Evolutionary conservation across 306 rosid genomes (phyloP).

Genomic region (Corylus heterophylla): DNA sequence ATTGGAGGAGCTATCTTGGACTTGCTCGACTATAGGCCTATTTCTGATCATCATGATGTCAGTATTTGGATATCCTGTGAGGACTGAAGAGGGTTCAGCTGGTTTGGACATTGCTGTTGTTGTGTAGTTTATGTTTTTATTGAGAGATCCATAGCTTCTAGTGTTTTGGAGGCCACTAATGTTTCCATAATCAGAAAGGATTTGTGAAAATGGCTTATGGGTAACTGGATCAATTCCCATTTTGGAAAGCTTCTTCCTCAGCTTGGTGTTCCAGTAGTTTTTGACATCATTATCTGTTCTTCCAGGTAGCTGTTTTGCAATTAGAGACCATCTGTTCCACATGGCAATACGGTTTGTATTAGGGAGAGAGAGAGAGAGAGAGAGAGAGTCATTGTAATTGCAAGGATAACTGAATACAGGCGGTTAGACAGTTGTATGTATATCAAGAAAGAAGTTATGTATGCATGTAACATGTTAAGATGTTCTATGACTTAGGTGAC

Average conservation of each 20-base stretch:
- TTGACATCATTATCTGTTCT: slow-evolving; percentile 97
- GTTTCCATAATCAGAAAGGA: slow-evolving; percentile 72
- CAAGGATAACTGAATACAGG: not conserved
- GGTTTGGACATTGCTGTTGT: slow-evolving; percentile 22
- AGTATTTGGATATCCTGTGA: slow-evolving; percentile 22
- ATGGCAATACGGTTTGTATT: not conserved
- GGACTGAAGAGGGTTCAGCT: slow-evolving; percentile 29
- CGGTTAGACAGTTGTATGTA: not conserved
- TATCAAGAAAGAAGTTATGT: not conserved
- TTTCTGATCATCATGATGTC: slow-evolving; percentile 15
- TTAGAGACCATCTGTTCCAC: slow-evolving; percentile 77
- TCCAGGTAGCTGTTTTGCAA: slow-evolving; percentile 78
- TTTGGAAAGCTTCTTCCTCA: slow-evolving; percentile 82
- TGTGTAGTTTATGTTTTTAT: slow-evolving; percentile 28
- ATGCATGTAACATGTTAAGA: not conserved
- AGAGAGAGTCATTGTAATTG: not conserved
- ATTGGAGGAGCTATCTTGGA: slow-evolving; percentile 18
- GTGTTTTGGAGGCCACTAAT: slow-evolving; percentile 48
- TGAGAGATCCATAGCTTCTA: slow-evolving; percentile 26
- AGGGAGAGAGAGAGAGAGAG: not conserved
- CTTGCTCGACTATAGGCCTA: slow-evolving; percentile 26
- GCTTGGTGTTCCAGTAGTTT: slow-evolving; percentile 93
- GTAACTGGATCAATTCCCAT: slow-evolving; percentile 94
- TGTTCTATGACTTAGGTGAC: slow-evolving; percentile 7
- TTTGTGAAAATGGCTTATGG: slow-evolving; percentile 79